Evolutionary conservation across 805 yeast genomes (phyloP), one percentile per base, ranked within the genome.

Genomic region (Suhomyces sp.): DNA sequence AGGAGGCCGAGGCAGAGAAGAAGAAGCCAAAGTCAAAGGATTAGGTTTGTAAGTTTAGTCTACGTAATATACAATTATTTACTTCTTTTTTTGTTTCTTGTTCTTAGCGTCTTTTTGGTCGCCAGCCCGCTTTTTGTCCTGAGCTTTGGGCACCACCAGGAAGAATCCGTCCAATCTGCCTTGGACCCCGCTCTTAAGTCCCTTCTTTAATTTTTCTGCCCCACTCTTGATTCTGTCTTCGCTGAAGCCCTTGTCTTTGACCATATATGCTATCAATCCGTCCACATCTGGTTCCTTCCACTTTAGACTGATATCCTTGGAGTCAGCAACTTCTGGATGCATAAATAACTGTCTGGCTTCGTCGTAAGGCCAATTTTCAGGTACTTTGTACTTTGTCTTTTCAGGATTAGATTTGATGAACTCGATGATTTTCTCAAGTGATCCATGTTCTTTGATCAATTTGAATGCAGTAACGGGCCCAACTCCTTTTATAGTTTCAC

Each of bases 391-490:
- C 65, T 91, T 93, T 4, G 82, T 72, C 53, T 79, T 79, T 5
- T 67, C 75, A 1, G 82, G 80, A 55, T 79, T 79, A 22, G 76
- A 78, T 48, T 83, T 78, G 35, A 91, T 81, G 54, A 71, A 75
- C 60, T 83, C 84, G 41, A 93, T 81, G 42, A 94, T 84, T 38
- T 85, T 86, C 56, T 93, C 98, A 47, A 94, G 77, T 0, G 87
- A 78, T 1, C 87, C 85, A 67, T 90, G 91, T 64, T 93, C 97
- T 65, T 85, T 87, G 56, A 94, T 90, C 55, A 94, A 77, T 64
- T 94, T 93, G 57, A 81, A 77, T 0, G 97, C 99, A 1, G 97
- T 93, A 2, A 88, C 94, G 0, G 98, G 98, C 7, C 99, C 99
- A 55, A 94, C 86, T 23, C 99, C 99, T 61, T 84, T 84, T 54